These are phyloP conservation scores for Tricholoma terreum DNA, from an alignment of 768 basidiomycete species.

Conservation along the genomic window DNA sequence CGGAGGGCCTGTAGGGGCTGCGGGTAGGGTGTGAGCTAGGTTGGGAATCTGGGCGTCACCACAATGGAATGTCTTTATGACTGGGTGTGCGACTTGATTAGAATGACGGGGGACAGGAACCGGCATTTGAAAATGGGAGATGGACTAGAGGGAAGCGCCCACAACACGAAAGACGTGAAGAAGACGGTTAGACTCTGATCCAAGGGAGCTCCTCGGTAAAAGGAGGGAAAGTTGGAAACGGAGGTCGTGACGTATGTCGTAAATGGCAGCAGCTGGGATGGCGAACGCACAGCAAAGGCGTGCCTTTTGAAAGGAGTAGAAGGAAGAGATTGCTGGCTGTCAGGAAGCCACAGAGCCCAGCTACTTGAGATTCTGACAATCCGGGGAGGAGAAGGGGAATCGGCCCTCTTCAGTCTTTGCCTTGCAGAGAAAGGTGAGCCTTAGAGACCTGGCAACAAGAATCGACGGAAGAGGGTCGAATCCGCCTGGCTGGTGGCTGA, in stretches of 20 bases:
- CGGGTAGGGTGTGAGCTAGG: conserved; percentile 56
- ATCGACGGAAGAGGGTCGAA: conserved; percentile 49
- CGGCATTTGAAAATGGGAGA: conserved; percentile 67
- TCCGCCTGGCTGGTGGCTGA: conserved; percentile 42
- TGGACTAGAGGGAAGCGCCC: conserved; percentile 42
- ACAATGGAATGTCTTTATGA: conserved; percentile 56
- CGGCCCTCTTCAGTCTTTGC: conserved; percentile 45
- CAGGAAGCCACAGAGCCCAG: conserved; percentile 29
- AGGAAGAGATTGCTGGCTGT: conserved; percentile 29
- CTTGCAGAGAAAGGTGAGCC: conserved; percentile 27
- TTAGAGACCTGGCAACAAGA: conserved; percentile 43
- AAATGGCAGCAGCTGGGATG: conserved; percentile 40
- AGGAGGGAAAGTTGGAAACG: conserved; percentile 35
- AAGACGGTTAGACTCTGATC: conserved; percentile 42
- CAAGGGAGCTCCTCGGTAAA: conserved; percentile 38
- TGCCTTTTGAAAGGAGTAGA: conserved; percentile 64
- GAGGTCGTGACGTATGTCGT: conserved; percentile 74
- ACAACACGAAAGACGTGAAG: conserved; percentile 40
- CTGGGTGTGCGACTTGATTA: conserved; percentile 59
- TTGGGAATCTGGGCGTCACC: conserved; percentile 43
- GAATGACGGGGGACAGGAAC: conserved; percentile 71
- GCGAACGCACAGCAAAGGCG: conserved; percentile 94
- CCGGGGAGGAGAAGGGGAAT: conserved; percentile 24
- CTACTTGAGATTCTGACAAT: conserved; percentile 22
- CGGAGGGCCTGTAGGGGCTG: conserved; percentile 57